Base-by-base conservation (phyloP, 2,329 filamentous ascomycete genomes). In the Ophiostoma piceae region DNA sequence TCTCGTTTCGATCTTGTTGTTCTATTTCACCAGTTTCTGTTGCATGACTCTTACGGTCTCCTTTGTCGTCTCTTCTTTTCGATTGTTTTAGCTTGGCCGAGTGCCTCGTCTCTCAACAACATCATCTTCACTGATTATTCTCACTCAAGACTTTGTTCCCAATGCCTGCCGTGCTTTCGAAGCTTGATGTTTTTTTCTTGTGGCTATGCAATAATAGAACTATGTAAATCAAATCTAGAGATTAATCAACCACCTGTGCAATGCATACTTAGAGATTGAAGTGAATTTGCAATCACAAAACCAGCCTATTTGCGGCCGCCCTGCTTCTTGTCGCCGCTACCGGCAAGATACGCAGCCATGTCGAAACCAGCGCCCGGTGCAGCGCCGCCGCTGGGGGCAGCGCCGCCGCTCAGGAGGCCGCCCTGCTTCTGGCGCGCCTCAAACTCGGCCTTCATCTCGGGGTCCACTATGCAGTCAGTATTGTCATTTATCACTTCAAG, bases 361-460 rank as follows among this genome's bases (percentile, higher is more conserved):
- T 89, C 87, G 72, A 88, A 88, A 77, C 82, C 83, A 71, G 81
- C 81, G 68, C 86, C 80, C 1, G 84, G 81, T 12, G 72, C 74
- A 16, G 75, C 74, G 69, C 76, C 77, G 43, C 74, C 77, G 41
- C 74, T 74, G 32, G 57, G 14, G 9, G 79, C 81, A 71, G 80
- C 78, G 71, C 80, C 81, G 72, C 78, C 82, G 62, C 80, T 78
- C 69, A 87, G 82, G 75, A 87, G 75, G 77, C 86, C 83, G 72
- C 84, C 84, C 73, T 87, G 86, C 80, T 93, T 92, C 79, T 95
- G 92, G 76, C 92, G 90, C 76, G 92, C 91, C 78, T 97, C 93
- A 77, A 95, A 97, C 78, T 98, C 95, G 75, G 92, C 92, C 75
- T 89, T 89, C 81, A 92, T 91, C 79, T 99, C 95, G n/a, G 92